phyloP scores from a whole-genome alignment of 129 eudicot species.

The Lactuca saligna region DNA sequence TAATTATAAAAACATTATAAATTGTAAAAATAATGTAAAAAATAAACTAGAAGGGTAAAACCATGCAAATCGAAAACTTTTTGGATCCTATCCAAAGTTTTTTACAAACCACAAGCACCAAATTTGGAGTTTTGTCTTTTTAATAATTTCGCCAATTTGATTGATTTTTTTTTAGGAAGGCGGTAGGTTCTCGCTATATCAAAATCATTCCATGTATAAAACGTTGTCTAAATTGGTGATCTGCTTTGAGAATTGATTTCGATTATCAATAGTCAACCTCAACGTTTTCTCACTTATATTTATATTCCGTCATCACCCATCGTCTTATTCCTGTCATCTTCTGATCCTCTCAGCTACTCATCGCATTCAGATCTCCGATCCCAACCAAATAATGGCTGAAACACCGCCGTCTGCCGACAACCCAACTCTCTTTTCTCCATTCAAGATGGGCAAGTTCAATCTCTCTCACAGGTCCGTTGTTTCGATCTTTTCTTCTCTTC shows the following conservation, averaged over 20 bases:
- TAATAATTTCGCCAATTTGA: no score
- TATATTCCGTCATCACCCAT: not conserved
- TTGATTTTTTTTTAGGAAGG: no score
- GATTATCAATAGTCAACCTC: not conserved
- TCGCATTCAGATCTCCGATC: conserved; percentile 17
- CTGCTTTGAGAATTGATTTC: not conserved
- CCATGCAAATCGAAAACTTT: no score
- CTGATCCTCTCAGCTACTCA: not conserved
- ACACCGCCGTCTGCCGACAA: conserved; percentile 26
- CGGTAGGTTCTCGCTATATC: no score
- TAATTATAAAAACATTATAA: no score
- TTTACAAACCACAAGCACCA: no score
- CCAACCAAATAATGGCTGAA: conserved; percentile 32
- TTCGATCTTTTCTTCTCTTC: not conserved
- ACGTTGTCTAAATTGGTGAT: not conserved
- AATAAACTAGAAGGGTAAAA: no score
- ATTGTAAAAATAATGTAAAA: no score
- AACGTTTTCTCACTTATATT: not conserved
- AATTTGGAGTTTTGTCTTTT: no score
- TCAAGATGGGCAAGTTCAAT: conserved; percentile 74
- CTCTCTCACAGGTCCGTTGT: conserved; percentile 73
- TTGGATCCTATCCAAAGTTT: no score
- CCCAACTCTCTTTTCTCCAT: conserved; percentile 65
- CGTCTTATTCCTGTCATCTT: conserved; percentile 1
- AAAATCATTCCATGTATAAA: not conserved